phyloP scores from a whole-genome alignment of 345 rosid species.

The Cardamine chenopodiifolia region DNA sequence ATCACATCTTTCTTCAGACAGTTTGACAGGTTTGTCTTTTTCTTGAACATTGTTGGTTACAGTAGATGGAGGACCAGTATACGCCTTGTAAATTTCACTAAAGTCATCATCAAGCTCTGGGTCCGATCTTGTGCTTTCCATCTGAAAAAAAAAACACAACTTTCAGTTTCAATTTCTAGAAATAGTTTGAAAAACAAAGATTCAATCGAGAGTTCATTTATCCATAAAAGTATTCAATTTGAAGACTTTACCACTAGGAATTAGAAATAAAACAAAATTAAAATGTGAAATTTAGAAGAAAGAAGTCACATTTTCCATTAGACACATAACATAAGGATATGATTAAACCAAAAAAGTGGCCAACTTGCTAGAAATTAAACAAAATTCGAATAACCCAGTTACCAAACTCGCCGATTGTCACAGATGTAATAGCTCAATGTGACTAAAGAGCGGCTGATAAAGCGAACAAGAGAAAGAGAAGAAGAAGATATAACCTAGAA shows the following conservation, averaged over 20 bases:
- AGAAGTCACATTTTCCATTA: background rate
- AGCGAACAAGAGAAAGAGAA: background rate
- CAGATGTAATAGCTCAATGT: conserved; percentile 21
- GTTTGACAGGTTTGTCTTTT: conserved; percentile 53
- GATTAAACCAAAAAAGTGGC: background rate
- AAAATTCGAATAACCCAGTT: background rate
- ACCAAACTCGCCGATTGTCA: conserved; percentile 19
- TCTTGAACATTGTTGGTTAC: conserved; percentile 51
- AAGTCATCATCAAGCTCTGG: conserved; percentile 88
- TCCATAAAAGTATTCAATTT: background rate
- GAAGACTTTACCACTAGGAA: background rate
- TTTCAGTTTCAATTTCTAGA: background rate
- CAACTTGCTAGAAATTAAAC: background rate
- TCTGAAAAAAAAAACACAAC: conserved; percentile 39
- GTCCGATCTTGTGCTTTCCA: conserved; percentile 77
- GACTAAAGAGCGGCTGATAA: background rate
- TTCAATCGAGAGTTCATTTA: background rate
- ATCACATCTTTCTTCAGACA: conserved; percentile 59
- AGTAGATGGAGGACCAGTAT: conserved; percentile 78
- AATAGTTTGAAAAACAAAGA: background rate
- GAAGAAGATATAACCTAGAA: background rate
- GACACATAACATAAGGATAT: background rate
- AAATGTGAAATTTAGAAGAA: background rate
- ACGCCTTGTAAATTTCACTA: conserved; percentile 93
- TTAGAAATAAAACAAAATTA: background rate